phyloP scores from a whole-genome alignment of 495 filamentous ascomycete species.

The Penicillium macrosclerotiorum region DNA sequence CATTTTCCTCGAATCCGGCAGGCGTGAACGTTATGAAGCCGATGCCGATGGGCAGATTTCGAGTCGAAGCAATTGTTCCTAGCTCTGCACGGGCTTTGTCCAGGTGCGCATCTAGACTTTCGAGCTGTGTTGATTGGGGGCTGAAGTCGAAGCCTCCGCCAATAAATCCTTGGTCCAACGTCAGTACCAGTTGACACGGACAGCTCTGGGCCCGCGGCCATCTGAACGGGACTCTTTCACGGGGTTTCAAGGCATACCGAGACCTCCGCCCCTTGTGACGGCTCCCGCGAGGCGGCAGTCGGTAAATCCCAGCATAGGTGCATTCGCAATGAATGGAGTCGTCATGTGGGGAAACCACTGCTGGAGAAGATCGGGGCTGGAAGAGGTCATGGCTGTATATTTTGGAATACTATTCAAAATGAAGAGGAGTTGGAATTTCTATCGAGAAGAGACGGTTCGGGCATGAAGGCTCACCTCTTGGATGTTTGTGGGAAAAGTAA shows the following conservation, averaged over 20 bases:
- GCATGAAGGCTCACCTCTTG: neutral
- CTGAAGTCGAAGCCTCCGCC: constrained; percentile 73
- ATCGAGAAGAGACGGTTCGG: neutral
- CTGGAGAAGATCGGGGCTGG: neutral
- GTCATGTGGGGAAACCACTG: constrained; percentile 19
- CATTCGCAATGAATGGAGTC: constrained; percentile 55
- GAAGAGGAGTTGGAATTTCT: neutral
- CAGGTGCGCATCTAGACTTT: constrained; percentile 65
- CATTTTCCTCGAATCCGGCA: constrained; percentile 26
- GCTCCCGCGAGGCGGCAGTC: constrained; percentile 67
- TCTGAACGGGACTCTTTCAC: neutral
- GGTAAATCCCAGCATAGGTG: constrained; percentile 72
- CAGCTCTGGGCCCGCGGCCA: neutral
- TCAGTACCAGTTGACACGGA: neutral
- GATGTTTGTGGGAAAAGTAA: neutral
- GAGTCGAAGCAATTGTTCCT: constrained; percentile 50
- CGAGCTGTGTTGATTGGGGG: constrained; percentile 60
- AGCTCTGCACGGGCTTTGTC: constrained; percentile 61
- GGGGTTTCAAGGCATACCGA: constrained; percentile 45
- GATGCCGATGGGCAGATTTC: constrained; percentile 58
- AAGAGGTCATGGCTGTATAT: neutral
- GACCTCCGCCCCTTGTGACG: constrained; percentile 71
- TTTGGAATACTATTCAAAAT: neutral
- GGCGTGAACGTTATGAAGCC: constrained; percentile 55
- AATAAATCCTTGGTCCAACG: constrained; percentile 47